Percentiles rank a stretch among this genome's conserved stretches.
Evolutionary conservation across 495 filamentous ascomycete species (phyloP).

Genomic region (Neohortaea acidophila): DNA sequence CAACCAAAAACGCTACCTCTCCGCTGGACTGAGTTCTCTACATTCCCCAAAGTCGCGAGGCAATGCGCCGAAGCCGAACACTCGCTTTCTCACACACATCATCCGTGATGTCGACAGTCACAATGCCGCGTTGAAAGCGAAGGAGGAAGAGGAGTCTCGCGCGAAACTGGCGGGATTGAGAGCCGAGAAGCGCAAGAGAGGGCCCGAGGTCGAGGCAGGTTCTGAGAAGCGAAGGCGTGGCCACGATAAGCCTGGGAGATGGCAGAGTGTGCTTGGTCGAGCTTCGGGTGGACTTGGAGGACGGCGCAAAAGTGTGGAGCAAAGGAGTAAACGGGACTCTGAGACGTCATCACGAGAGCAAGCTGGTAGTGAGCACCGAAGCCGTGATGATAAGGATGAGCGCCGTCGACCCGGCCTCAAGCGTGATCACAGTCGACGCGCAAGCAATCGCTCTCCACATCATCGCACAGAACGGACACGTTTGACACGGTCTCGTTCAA

Average conservation of each 20-base stretch:
- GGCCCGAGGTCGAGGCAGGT: slow-evolving; percentile 9
- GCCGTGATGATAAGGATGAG: no score
- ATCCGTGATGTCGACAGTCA: slow-evolving; percentile 79
- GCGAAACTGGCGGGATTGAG: slow-evolving; percentile 39
- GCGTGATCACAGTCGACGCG: no score
- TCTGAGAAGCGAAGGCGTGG: slow-evolving; percentile 1
- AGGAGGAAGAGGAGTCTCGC: slow-evolving; percentile 54
- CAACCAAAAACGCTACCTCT: slow-evolving; percentile 1
- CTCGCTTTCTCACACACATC: slow-evolving; percentile 72
- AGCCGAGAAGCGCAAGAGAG: slow-evolving; percentile 12
- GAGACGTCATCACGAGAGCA: no score
- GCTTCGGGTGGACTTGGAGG: not conserved
- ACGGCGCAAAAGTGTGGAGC: not conserved
- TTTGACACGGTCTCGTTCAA: no score
- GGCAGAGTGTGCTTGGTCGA: slow-evolving; percentile 8
- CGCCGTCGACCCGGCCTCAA: no score
- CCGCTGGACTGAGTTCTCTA: not conserved
- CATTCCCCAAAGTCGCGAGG: not conserved
- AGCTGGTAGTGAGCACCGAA: no score
- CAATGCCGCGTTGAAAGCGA: slow-evolving; percentile 73
- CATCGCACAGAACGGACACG: no score
- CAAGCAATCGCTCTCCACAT: no score
- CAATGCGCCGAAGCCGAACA: slow-evolving; percentile 73
- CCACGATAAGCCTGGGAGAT: slow-evolving; percentile 10
- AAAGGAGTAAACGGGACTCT: no score